Evolutionary conservation across 257 asterid genomes (phyloP).

Genomic region (Plantago ovata): DNA sequence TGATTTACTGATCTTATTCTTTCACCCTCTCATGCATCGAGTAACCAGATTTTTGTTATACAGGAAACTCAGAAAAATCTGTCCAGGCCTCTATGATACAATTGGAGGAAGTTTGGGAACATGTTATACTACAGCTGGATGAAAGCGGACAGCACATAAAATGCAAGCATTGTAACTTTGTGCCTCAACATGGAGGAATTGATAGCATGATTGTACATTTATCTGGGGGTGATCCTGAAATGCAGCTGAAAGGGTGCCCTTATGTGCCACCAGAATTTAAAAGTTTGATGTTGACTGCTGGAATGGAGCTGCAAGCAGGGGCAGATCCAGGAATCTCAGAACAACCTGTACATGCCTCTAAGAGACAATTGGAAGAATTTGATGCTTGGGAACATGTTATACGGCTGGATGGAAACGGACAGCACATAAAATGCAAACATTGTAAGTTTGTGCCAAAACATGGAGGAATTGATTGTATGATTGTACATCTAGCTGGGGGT

Average conservation of each 20-base stretch:
- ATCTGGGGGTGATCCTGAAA: constrained; percentile 47
- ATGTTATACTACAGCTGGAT: background rate
- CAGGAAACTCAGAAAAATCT: background rate
- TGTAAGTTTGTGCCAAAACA: constrained; percentile 27
- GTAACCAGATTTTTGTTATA: background rate
- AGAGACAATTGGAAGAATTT: background rate
- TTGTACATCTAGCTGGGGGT: constrained; percentile 48
- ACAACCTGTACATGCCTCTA: background rate
- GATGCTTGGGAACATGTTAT: constrained; percentile 4
- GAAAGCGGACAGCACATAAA: background rate
- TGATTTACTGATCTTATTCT: background rate
- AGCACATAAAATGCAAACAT: background rate
- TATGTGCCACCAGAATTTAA: constrained; percentile 35
- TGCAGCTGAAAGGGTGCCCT: constrained; percentile 38
- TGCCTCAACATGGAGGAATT: constrained; percentile 42
- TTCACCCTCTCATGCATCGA: background rate
- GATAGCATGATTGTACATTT: constrained; percentile 40
- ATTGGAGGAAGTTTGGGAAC: background rate
- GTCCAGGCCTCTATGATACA: background rate
- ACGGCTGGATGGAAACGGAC: background rate
- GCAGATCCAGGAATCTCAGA: background rate
- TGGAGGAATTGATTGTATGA: constrained; percentile 42
- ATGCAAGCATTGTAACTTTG: constrained; percentile 12
- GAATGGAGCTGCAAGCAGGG: too few species aligned
- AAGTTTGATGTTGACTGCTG: too few species aligned